Percentiles rank a stretch among this genome's conserved stretches.
These are phyloP conservation scores for Knoxia roxburghii DNA, from an alignment of 257 asterid species.

Conservation along the genomic window DNA sequence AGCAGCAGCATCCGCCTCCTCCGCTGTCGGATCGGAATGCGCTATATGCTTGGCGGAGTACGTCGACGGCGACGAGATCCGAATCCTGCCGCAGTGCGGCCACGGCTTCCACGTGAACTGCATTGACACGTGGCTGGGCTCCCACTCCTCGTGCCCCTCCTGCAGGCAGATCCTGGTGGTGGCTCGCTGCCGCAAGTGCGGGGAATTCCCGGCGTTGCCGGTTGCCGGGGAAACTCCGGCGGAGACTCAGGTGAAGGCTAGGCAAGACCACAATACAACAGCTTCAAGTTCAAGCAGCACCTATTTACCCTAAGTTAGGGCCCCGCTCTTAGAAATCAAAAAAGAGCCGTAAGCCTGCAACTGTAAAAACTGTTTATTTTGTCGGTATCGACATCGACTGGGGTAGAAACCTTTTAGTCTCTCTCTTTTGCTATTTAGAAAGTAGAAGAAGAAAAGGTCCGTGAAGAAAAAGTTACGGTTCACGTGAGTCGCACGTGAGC, in stretches of 20 bases:
- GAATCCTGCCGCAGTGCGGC: conserved; percentile 54
- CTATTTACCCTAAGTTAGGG: conserved; percentile 4
- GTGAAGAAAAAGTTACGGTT: neutral
- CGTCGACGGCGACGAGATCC: conserved; percentile 47
- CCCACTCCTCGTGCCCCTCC: conserved; percentile 64
- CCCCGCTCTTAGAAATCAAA: neutral
- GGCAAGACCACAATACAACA: neutral
- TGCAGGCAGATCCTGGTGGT: conserved; percentile 40
- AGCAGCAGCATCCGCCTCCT: no score
- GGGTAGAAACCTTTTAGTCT: no score
- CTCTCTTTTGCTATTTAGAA: neutral
- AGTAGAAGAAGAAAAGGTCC: neutral
- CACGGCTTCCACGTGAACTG: conserved; percentile 49
- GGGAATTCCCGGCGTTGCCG: conserved; percentile 23
- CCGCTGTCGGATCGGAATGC: conserved; percentile 27
- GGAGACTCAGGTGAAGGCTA: conserved; percentile 11
- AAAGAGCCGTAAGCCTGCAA: neutral
- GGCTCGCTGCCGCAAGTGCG: conserved; percentile 40
- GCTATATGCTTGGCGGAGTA: conserved; percentile 47
- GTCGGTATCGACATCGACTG: neutral
- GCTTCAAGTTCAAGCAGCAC: neutral
- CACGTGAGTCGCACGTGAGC: conserved; percentile 11
- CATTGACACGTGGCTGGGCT: conserved; percentile 54
- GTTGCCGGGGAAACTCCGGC: conserved; percentile 5
- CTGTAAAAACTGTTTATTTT: conserved; percentile 4